Evolutionary conservation across 192 early-diverging fungal genomes (phyloP).

Genomic region (Thamnidium elegans): DNA sequence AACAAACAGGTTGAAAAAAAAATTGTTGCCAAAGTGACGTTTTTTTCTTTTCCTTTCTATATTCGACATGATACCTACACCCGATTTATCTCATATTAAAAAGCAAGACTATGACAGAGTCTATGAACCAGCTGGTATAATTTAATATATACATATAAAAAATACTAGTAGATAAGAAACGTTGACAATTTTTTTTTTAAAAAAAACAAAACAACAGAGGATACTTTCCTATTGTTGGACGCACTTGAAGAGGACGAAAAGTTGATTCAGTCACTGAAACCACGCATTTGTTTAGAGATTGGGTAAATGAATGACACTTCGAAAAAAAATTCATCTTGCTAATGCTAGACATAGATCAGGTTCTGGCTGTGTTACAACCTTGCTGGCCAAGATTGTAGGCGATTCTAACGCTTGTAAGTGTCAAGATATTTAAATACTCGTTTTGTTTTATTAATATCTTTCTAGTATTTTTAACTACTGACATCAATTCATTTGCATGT

Average conservation of each 20-base stretch:
- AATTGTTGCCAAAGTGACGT: neutral
- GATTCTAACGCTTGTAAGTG: slow-evolving; percentile 40
- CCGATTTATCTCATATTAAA: slow-evolving; percentile 71
- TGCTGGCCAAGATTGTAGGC: slow-evolving; percentile 60
- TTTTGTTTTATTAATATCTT: neutral
- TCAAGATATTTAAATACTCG: neutral
- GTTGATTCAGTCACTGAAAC: slow-evolving; percentile 49
- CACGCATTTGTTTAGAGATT: slow-evolving; percentile 80
- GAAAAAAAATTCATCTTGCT: neutral
- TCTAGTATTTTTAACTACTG: slow-evolving; percentile 58
- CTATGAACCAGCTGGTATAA: slow-evolving; percentile 82
- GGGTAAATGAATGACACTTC: slow-evolving; percentile 48
- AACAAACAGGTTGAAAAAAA: slow-evolving; percentile 1
- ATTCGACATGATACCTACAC: slow-evolving; percentile 66
- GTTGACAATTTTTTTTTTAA: no score
- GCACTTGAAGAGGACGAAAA: slow-evolving; percentile 77
- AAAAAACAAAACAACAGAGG: slow-evolving; percentile 54
- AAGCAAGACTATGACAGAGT: slow-evolving; percentile 62
- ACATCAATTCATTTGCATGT: slow-evolving; percentile 78
- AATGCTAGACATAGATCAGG: slow-evolving; percentile 54
- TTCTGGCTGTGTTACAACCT: slow-evolving; percentile 82
- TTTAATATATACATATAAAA: neutral
- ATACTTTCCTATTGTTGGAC: slow-evolving; percentile 91
- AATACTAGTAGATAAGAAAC: neutral
- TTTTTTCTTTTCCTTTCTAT: slow-evolving; percentile 16